Evolutionary conservation across 768 basidiomycete genomes (phyloP).

Genomic region (Holtermannia corniformis): DNA sequence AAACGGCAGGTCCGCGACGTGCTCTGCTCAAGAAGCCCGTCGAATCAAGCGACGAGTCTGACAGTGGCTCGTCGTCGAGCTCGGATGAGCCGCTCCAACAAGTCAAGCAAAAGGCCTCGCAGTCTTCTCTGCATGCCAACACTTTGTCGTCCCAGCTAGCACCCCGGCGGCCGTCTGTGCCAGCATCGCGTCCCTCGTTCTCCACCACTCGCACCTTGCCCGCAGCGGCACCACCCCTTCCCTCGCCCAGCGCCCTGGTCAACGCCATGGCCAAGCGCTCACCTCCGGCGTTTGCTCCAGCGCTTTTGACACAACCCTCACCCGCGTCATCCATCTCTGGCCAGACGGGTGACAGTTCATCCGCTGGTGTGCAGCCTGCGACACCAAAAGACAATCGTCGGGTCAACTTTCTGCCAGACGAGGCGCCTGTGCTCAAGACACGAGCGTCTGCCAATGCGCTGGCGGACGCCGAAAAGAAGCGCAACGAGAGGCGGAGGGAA

Average conservation of each 20-base stretch:
- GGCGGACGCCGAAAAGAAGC: slow-evolving; percentile 42
- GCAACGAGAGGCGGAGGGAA: slow-evolving; percentile 63
- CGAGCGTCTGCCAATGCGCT: neutral
- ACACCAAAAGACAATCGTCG: slow-evolving; percentile 5
- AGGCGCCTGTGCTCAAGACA: neutral
- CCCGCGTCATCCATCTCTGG: slow-evolving; percentile 14
- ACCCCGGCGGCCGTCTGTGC: neutral
- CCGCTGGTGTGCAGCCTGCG: slow-evolving; percentile 3
- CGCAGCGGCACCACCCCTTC: too few species aligned
- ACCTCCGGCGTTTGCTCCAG: neutral
- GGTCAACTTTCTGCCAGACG: slow-evolving; percentile 14
- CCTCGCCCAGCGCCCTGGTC: neutral
- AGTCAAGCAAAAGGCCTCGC: neutral
- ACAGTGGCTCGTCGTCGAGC: neutral
- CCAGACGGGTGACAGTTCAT: slow-evolving; percentile 9
- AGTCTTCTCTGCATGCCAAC: neutral
- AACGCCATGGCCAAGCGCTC: neutral
- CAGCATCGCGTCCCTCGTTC: neutral
- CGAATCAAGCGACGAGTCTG: neutral
- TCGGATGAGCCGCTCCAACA: neutral
- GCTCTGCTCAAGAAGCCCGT: neutral
- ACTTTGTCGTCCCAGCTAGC: neutral
- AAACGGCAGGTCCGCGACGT: neutral
- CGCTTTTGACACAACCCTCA: neutral
- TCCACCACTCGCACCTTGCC: neutral